Evolutionary conservation across 306 rosid species (phyloP).

Genomic region (Cercis canadensis): DNA sequence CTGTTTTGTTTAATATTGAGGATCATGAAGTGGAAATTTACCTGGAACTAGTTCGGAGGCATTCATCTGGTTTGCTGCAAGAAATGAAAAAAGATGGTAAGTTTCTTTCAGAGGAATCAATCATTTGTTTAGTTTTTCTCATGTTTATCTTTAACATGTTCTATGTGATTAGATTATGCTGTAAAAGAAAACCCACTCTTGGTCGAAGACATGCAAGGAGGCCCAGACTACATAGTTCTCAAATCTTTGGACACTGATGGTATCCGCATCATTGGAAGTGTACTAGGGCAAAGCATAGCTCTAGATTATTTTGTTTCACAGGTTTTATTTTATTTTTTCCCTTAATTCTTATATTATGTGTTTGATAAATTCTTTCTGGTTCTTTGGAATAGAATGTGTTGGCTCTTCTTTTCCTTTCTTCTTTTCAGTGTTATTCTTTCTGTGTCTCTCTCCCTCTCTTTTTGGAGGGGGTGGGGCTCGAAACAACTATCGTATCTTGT

Average conservation of each 20-base stretch:
- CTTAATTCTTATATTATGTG: neutral
- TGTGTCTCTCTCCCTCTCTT: too few relatives aligned
- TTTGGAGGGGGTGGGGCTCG: neutral
- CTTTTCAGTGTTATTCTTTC: neutral
- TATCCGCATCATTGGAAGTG: conserved; percentile 92
- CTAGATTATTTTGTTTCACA: conserved; percentile 98
- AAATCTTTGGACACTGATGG: conserved; percentile 85
- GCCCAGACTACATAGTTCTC: conserved; percentile 88
- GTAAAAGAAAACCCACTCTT: conserved; percentile 83
- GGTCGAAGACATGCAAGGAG: conserved; percentile 86
- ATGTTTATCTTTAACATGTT: conserved; percentile 17
- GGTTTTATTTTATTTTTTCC: conserved; percentile 42
- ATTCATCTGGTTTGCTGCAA: conserved; percentile 85
- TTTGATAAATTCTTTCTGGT: neutral
- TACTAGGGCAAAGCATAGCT: conserved; percentile 97
- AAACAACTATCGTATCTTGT: neutral
- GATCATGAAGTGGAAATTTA: conserved; percentile 84
- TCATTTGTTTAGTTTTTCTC: conserved; percentile 24
- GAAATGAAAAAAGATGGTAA: conserved; percentile 94
- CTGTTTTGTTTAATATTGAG: conserved; percentile 88
- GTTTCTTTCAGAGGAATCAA: conserved; percentile 37
- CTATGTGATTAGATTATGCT: conserved; percentile 71
- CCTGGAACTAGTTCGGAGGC: conserved; percentile 71
- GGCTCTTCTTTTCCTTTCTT: neutral
- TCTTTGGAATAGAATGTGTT: neutral